Base-by-base conservation (phyloP, 371 early-diverging fungal genomes). In the Basidiobolus meristosporus region DNA sequence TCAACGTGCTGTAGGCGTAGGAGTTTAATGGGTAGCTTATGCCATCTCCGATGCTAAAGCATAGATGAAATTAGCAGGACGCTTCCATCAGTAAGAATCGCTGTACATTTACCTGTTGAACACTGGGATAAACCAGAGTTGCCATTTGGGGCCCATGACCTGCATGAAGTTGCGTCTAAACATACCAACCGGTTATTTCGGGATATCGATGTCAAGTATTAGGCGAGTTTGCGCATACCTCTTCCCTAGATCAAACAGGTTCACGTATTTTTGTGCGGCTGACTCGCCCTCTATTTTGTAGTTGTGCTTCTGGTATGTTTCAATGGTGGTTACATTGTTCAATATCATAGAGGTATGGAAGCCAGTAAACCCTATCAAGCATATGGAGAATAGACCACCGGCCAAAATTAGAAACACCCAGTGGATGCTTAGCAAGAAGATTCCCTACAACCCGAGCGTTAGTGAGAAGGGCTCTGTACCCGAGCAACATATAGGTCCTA, bases 231-330 rank as follows among this genome's bases (percentile, higher is more conserved):
- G 4, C n/a, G 22, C 53, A 22, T 53, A 53, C 56, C 38, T 52
- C 30, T 22, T 38, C 9, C 59, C 59, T 6, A 58, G 42, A 40
- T 58, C 59, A 48, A 58, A 58, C 15, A 58, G 48, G 36, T 58
- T 58, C 34, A 58, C 38, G 28, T 48, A 32, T 30, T 53, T 53
- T 43, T 51, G 53, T 7, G 53, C 51, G 32, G 47, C 51, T 3
- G 49, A 48, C 22, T 41, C 38, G 10, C 39, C 40, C 10, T 45
- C 50, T 16, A 52, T 22, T 21, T 48, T 43, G 39, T 53, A 58
- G 36, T 44, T 44, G 39, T 55, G 52, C 33, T 43, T 46, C 38
- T 46, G 53, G 20, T 55, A 53, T 34, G 51, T 55, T 46, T 58
- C 59, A 22, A 58, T 44, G 14, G 59, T 55, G 6, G 59, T 58